phyloP scores from a whole-genome alignment of 176 grass and related monocot genomes.

The sorghum (Sorghum bicolor) region DNA sequence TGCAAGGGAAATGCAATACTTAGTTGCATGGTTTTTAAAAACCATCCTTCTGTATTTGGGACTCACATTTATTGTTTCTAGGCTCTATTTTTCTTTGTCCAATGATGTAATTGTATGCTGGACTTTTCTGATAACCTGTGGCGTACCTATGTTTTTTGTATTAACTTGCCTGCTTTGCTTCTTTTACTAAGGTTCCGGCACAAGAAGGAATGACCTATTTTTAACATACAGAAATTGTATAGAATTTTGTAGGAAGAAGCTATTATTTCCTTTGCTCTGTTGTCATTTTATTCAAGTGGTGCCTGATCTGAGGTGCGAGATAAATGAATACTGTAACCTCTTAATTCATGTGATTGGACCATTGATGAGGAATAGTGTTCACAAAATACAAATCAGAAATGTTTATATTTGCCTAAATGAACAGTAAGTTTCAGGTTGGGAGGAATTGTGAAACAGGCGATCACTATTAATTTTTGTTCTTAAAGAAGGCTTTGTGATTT shows the following conservation, averaged over 20 bases:
- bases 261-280: not conserved
- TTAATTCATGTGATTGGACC: not conserved
- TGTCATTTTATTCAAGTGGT: not conserved
- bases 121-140: not conserved
- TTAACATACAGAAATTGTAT: not conserved
- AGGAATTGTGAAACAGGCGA: not conserved
- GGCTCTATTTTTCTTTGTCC: not conserved
- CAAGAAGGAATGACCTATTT: not conserved
- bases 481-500: not conserved
- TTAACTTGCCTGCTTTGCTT: not conserved
- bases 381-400: not conserved
- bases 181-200: not conserved
- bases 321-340: slow-evolving; percentile 12
- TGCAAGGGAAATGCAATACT: not conserved
- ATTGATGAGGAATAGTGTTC: not conserved
- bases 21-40: not conserved
- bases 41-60: not conserved
- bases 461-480: not conserved
- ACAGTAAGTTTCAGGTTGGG: not conserved
- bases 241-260: not conserved
- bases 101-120: not conserved
- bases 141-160: not conserved
- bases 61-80: not conserved
- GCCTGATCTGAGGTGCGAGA: not conserved
- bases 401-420: not conserved